These are phyloP conservation scores for Malassezia yamatoensis DNA, from an alignment of 1,284 basidiomycete species.

Conservation along the genomic window DNA sequence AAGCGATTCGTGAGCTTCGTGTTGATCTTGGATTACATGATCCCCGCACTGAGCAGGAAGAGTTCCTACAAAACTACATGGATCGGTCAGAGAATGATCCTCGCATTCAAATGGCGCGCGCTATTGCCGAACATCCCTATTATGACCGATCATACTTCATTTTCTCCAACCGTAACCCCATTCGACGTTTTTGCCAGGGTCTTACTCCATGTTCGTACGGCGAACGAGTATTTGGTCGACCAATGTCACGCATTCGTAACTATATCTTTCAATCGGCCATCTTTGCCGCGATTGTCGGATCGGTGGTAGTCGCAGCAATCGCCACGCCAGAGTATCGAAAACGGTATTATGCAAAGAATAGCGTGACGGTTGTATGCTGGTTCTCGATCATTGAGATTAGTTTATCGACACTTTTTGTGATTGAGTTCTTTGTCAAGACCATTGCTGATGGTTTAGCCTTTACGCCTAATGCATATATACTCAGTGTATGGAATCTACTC, in stretches of 20 bases:
- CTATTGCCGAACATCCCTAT: constrained; percentile 76
- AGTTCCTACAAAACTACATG: constrained; percentile 25
- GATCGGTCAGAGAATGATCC: constrained; percentile 56
- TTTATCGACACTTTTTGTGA: constrained; percentile 65
- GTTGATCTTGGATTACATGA: constrained; percentile 34
- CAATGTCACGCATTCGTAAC: constrained; percentile 52
- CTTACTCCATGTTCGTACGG: constrained; percentile 73
- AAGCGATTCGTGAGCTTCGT: constrained; percentile 53
- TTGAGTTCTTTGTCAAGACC: constrained; percentile 82
- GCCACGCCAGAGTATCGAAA: constrained; percentile 80
- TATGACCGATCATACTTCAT: constrained; percentile 87
- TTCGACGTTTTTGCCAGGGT: constrained; percentile 72
- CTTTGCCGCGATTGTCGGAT: constrained; percentile 68
- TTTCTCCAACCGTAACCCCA: constrained; percentile 66
- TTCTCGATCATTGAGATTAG: constrained; percentile 72
- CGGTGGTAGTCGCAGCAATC: constrained; percentile 70
- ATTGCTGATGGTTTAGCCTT: constrained; percentile 77
- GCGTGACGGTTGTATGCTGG: constrained; percentile 64
- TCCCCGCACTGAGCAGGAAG: constrained; percentile 17
- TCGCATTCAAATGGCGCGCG: constrained; percentile 71
- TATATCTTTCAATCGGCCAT: constrained; percentile 67
- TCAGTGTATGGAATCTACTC: constrained; percentile 81
- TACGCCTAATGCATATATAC: constrained; percentile 85
- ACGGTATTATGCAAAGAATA: constrained; percentile 60
- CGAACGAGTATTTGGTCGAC: constrained; percentile 57